Base-by-base conservation (phyloP, 352 stramenopile genomes). In the Phytophthora aleatoria region DNA sequence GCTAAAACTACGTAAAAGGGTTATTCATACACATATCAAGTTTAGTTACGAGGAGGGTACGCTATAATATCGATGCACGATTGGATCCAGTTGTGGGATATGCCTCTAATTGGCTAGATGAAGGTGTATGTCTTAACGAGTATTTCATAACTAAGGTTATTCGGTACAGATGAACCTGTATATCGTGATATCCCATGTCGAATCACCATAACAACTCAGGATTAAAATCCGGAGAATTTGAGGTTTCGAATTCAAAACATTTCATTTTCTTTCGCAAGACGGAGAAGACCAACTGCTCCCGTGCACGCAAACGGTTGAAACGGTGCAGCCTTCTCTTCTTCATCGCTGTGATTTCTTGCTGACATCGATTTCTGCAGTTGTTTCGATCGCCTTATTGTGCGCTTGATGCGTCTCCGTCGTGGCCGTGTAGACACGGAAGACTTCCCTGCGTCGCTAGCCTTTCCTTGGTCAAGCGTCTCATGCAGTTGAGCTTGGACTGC, bases 301-400 rank as follows among this genome's bases (percentile, higher is more conserved):
- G 83, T 91, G 47, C 83, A 89, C 0, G 85, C 85, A 64, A 85
- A 92, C 6, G 83, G 82, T 56, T 80, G 79, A 50, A 91, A 87
- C 9, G 71, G 57, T 2, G 36, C 50, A 3, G 38, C 41, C 0
- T 82, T 65, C 3, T 20, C 24, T 2, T 75, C 65, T 8, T 28
- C 24, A 26, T 62, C 52, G 20, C 67, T 70, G 20, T 67, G 57
- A 39, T 52, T 41, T 16, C 30, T 57, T 35, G 48, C 55, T 27
- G 49, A 44, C 41, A 63, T 71, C 4, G 42, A 16, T 50, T 69
- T 74, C 27, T 73, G 54, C 44, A 67, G 41, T 50, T 71, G 76
- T 44, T 74, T 81, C 15, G 51, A 58, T 9, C 58, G 58, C 33
- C 67, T 50, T 30, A 15, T 71, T 5, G 51, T 47, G 6, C 36